Evolutionary conservation across 305 asterid species (phyloP), one percentile per base, ranked within the genome.

Genomic region (Fraxinus albicans): DNA sequence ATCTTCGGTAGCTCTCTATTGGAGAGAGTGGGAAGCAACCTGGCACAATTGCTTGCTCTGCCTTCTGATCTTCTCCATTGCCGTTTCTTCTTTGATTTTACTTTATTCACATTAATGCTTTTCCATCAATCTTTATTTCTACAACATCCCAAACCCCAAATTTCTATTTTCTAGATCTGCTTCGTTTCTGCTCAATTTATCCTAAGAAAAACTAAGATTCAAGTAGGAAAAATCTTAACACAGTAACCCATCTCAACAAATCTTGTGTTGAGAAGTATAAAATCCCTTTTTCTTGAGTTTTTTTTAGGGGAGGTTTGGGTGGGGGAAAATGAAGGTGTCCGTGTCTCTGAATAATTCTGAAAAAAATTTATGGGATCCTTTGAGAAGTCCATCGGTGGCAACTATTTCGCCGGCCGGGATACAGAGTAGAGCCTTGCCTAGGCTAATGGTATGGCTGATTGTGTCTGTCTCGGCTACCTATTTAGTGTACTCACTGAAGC

Each of bases 341-440:
- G 83, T 86, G 44, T 85, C 60, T 47, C 94, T 92, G 13, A 92
- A 89, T n/a, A 89, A 89, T 65, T 77, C 93, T 1, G 97, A 92
- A 42, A 95, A 94, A 77, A 81, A 88, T 2, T 77, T 89, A 36
- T 95, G 98, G 98, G 94, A 92, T 72, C 90, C 93, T 81, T 85
- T 91, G 93, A 88, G 89, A 85, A 85, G 79, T 34, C 85, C 88
- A 3, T 77, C 87, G 1, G 84, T 85, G 36, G 47, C 81, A 50
- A 79, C 82, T 44, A 80, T 85, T 72, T 75, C 84, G 80, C 78
- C 27, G 86, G 67, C 88, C 33, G 84, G 84, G 27, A 35, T 89
- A 1, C 92, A 86, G 0, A 88, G 85, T 60, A 90, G 87, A 60
- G 83, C 81, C 81, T 35, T 93, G 82, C 93, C 94, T 0, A 92